Base-by-base conservation (phyloP, 805 yeast species). In the Torulaspora franciscae region DNA sequence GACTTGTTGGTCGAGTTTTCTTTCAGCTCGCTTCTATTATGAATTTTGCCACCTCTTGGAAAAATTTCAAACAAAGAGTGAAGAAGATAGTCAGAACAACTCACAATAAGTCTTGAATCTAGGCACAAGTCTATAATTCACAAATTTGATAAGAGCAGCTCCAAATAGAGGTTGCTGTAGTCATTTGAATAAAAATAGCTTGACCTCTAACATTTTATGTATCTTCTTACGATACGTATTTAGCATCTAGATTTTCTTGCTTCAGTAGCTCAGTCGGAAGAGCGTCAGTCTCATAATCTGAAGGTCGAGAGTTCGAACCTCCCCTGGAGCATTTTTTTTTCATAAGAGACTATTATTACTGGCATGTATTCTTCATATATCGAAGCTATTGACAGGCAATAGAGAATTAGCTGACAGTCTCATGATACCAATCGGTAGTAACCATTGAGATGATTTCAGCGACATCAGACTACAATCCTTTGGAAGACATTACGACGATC, bases 281-380 rank as follows among this genome's bases (percentile, higher is more conserved):
- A 69, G 73, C 73, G 73, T 70, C 73, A 70, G 74, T 70, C 74
- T 70, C 74, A 69, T 70, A 70, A 69, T 69, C 73, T 69, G 71
- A 68, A 68, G 72, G 72, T 68, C 70, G 72, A 68, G 71, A 67
- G 71, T 67, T 67, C 71, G 72, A 69, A 67, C 73, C 73, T 69
- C 72, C 72, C 72, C 70, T 61, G 68, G 70, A 69, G 73, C 73
- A 68, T 37, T 56, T 47, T 43, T 37, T 29, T 22, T 10, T 3
- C 30, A 13, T 13, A 11, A 30, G 1, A 14, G 3, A 14, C 14
- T 14, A 9, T 9, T n/a, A 27, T 2, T 6, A 27, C 3, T 9
- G 13, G 5, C 29, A 27, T 8, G 29, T 10, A 27, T 9, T 27
- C 11, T 11, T 27, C 29, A 2, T 27, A 9, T 11, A 27, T 7